Evolutionary conservation across 768 basidiomycete genomes (phyloP).

Genomic region (Multifurca ochricompacta): DNA sequence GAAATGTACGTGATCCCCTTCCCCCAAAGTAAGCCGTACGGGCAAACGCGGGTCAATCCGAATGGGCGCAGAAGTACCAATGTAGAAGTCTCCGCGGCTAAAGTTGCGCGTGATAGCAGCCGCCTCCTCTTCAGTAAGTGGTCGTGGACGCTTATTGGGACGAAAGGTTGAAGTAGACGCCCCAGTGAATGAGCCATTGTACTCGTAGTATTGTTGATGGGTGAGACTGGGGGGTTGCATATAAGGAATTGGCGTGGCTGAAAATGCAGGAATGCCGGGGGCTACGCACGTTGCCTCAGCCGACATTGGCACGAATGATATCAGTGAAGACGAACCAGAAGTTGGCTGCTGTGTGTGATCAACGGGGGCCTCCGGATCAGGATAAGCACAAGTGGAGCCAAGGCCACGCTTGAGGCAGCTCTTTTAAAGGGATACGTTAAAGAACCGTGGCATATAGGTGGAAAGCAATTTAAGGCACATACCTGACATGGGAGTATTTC

Average conservation of each 20-base stretch:
- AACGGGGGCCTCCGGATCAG: slow-evolving; percentile 53
- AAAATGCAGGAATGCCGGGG: slow-evolving; percentile 30
- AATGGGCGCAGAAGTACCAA: slow-evolving; percentile 72
- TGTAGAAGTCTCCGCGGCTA: slow-evolving; percentile 73
- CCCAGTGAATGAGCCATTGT: slow-evolving; percentile 47
- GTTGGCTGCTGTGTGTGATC: slow-evolving; percentile 20
- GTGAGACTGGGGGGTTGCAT: slow-evolving; percentile 33
- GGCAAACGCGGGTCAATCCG: slow-evolving; percentile 77
- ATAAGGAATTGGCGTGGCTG: slow-evolving; percentile 34
- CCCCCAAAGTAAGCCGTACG: slow-evolving; percentile 70
- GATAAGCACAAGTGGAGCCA: slow-evolving; percentile 62
- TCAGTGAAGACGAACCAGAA: slow-evolving; percentile 20
- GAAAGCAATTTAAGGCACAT: slow-evolving; percentile 16
- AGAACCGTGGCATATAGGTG: slow-evolving; percentile 2
- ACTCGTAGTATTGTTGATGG: slow-evolving; percentile 66
- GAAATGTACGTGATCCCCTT: slow-evolving; percentile 75
- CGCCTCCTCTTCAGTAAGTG: slow-evolving; percentile 75
- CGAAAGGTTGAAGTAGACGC: slow-evolving; percentile 72
- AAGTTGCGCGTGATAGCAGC: slow-evolving; percentile 80
- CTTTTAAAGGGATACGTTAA: slow-evolving; percentile 32
- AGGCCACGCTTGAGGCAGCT: slow-evolving; percentile 78
- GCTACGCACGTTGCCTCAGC: slow-evolving; percentile 26
- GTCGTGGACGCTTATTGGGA: slow-evolving; percentile 71
- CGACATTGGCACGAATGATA: slow-evolving; percentile 20
- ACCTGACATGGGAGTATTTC: slow-evolving; percentile 81